Percentiles rank a stretch among this genome's conserved stretches.
These are phyloP conservation scores for Xylariaceae sp. DNA, from an alignment of 2,329 filamentous ascomycete genomes.

Conservation along the genomic window DNA sequence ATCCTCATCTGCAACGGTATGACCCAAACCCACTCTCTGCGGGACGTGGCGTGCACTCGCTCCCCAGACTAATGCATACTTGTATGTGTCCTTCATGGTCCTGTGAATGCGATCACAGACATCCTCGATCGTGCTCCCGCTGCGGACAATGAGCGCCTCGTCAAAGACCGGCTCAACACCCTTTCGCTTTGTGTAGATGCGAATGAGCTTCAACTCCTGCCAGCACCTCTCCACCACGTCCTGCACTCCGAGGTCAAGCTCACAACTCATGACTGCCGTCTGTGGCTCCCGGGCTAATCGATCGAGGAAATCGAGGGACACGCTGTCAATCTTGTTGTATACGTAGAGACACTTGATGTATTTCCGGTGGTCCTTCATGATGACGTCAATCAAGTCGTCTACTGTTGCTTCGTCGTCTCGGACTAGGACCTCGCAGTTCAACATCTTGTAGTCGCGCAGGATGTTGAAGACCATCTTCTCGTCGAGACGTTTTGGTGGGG, in stretches of 20 bases:
- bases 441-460: slow-evolving; percentile 95
- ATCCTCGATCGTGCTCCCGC: slow-evolving; percentile 87
- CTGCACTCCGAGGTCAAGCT: slow-evolving; percentile 86
- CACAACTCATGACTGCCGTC: slow-evolving; percentile 96
- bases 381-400: slow-evolving; percentile 98
- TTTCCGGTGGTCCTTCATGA: slow-evolving; percentile 98
- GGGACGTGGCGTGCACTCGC: slow-evolving; percentile 93
- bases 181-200: slow-evolving; percentile 96
- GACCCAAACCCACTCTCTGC: slow-evolving; percentile 83
- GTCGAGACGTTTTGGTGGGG: slow-evolving; percentile 85
- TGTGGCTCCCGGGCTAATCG: slow-evolving; percentile 87
- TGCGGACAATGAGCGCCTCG: slow-evolving; percentile 90
- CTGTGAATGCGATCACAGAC: slow-evolving; percentile 95
- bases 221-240: slow-evolving; percentile 95
- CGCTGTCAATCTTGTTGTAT: slow-evolving; percentile 99
- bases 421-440: slow-evolving; percentile 94
- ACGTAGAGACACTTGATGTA: slow-evolving; percentile 96
- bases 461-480: slow-evolving; percentile 99
- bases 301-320: slow-evolving; percentile 91
- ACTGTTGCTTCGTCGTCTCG: slow-evolving; percentile 94
- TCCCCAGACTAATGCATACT: slow-evolving; percentile 97
- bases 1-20: slow-evolving; percentile 71
- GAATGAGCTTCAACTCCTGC: slow-evolving; percentile 85
- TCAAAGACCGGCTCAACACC: slow-evolving; percentile 83
- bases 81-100: slow-evolving; percentile 96